phyloP scores from a whole-genome alignment of 139 green algal species.

The Haematococcus lacustris region DNA sequence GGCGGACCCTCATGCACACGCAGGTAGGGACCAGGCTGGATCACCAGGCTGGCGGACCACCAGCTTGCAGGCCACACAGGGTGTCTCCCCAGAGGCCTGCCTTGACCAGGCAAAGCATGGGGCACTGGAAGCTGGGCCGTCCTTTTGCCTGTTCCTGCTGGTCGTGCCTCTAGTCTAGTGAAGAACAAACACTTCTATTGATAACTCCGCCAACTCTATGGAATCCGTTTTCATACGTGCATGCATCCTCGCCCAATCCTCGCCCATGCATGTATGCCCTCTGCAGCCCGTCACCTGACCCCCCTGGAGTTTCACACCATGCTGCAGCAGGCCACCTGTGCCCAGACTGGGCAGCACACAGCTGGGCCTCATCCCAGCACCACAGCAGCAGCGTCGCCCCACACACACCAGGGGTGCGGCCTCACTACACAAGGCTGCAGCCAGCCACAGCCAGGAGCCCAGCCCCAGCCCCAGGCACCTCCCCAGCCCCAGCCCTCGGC shows the following conservation, averaged over 20 bases:
- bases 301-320: constrained; percentile 52
- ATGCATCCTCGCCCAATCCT: neutral
- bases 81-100: no score
- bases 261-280: neutral
- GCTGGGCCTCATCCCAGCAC: no score
- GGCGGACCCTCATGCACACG: neutral
- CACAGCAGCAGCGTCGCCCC: neutral
- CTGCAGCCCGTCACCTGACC: constrained; percentile 27
- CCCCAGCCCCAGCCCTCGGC: neutral
- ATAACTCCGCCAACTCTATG: neutral
- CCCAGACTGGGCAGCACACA: no score
- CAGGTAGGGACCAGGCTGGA: no score
- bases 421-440: neutral
- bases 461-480: neutral
- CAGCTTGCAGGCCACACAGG: no score
- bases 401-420: neutral
- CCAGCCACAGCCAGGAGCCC: neutral
- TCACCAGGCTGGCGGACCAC: no score
- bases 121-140: no score
- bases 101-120: no score
- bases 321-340: constrained; percentile 25
- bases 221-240: neutral
- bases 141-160: neutral
- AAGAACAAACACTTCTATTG: neutral
- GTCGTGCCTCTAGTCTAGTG: neutral